Evolutionary conservation across 2,329 filamentous ascomycete species (phyloP).

Genomic region (Alternaria tenuissima): DNA sequence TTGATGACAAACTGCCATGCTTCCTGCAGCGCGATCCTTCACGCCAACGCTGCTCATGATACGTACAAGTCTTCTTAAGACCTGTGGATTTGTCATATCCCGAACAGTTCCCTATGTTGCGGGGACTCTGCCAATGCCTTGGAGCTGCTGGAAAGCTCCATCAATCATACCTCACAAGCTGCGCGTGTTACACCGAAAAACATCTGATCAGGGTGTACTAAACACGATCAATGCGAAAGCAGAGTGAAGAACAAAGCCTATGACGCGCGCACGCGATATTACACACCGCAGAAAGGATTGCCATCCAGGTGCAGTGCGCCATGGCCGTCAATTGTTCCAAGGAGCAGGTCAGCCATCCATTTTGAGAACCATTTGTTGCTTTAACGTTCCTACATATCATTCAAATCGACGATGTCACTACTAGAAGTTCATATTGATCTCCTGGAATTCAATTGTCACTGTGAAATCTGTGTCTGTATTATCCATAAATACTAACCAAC

Average conservation of each 20-base stretch:
- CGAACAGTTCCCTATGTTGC: background rate
- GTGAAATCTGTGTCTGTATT: background rate
- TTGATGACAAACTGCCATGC: background rate
- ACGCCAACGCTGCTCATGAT: background rate
- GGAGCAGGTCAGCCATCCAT: background rate
- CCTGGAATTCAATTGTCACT: background rate
- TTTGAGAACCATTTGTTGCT: too few relatives aligned
- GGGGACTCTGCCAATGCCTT: background rate
- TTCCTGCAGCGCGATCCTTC: background rate
- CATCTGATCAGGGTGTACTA: background rate
- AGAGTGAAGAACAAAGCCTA: background rate
- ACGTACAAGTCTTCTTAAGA: background rate
- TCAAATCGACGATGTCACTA: background rate
- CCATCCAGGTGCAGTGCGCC: background rate
- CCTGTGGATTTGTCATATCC: background rate
- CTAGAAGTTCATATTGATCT: background rate
- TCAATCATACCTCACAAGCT: background rate
- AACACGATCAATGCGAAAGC: background rate
- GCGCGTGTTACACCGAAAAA: background rate
- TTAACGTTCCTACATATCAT: background rate
- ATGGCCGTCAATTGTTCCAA: accelerated
- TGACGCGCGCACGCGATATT: background rate
- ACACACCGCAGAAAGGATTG: background rate
- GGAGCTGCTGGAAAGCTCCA: background rate
- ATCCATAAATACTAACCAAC: background rate